These are phyloP conservation scores for Pelagophyceae sp. DNA, from an alignment of 352 stramenopile genomes.

Conservation along the genomic window DNA sequence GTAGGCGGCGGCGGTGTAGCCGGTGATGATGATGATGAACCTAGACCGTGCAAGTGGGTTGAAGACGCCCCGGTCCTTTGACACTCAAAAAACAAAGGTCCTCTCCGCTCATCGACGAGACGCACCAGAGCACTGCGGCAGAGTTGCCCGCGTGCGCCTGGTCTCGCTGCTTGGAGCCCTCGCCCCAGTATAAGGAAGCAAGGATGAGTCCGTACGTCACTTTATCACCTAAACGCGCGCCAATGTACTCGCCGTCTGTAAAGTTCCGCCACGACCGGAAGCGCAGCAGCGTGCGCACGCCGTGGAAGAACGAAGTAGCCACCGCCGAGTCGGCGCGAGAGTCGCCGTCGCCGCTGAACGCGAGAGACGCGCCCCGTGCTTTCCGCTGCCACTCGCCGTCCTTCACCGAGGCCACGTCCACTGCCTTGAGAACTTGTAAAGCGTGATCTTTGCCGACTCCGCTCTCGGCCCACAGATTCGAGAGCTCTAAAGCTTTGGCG, in stretches of 20 bases:
- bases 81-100: no score
- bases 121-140: slow-evolving; percentile 24
- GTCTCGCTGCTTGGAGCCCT: slow-evolving; percentile 20
- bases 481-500: not conserved
- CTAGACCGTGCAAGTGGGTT: no score
- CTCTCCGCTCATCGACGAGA: no score
- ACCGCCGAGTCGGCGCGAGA: not conserved
- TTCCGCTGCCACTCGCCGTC: not conserved
- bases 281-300: slow-evolving; percentile 21
- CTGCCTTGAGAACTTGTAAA: not conserved
- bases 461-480: not conserved
- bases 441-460: not conserved
- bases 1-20: slow-evolving; percentile 27
- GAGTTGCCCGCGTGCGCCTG: slow-evolving; percentile 7
- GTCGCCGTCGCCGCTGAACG: not conserved
- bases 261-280: slow-evolving; percentile 23
- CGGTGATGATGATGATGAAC: slow-evolving; percentile 18
- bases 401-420: not conserved
- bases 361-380: no score
- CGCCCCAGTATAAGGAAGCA: slow-evolving; percentile 24
- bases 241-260: slow-evolving; percentile 24
- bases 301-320: not conserved
- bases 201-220: slow-evolving; percentile 26
- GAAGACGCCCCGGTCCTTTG: no score
- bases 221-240: slow-evolving; percentile 28